These are phyloP conservation scores for Herpetomonas samuelpessoai DNA, from an alignment of 208 protist genomes.

Conservation along the genomic window DNA sequence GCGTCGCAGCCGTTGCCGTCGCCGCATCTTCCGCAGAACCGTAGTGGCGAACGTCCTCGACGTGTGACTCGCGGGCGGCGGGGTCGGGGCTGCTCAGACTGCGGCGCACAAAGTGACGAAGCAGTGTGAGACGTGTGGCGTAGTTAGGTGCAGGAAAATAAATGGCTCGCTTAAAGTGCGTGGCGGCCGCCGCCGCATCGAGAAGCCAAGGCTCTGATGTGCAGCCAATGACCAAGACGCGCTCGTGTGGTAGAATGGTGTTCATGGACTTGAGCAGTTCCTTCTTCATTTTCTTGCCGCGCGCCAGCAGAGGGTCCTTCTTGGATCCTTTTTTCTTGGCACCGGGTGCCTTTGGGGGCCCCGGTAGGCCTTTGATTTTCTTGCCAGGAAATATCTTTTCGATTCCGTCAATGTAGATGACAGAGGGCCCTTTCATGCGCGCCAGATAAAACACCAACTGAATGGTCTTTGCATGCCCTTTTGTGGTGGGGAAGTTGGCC, in stretches of 20 bases:
- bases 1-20: background rate
- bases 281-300: slow-evolving; percentile 92
- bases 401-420: slow-evolving; percentile 93
- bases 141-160: slow-evolving; percentile 87
- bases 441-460: slow-evolving; percentile 91
- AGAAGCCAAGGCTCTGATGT: slow-evolving; percentile 70
- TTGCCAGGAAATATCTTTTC: slow-evolving; percentile 86
- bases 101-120: slow-evolving; percentile 44
- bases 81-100: background rate
- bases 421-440: slow-evolving; percentile 79
- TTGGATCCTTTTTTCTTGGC: slow-evolving; percentile 48
- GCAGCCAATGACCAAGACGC: slow-evolving; percentile 89
- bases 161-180: slow-evolving; percentile 71
- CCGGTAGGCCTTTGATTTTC: slow-evolving; percentile 17
- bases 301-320: slow-evolving; percentile 45
- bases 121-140: slow-evolving; percentile 71
- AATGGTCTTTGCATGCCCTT: slow-evolving; percentile 76
- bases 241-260: slow-evolving; percentile 78
- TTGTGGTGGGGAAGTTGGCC: slow-evolving; percentile 62
- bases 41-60: too few relatives aligned
- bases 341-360: slow-evolving; percentile 17
- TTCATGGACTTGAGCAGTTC: slow-evolving; percentile 77
- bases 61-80: too few relatives aligned
- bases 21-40: background rate
- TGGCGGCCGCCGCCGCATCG: slow-evolving; percentile 53